Conservation (phyloP, 1,284 basidiomycete genomes). For the Amylostereum areolatum region DNA sequence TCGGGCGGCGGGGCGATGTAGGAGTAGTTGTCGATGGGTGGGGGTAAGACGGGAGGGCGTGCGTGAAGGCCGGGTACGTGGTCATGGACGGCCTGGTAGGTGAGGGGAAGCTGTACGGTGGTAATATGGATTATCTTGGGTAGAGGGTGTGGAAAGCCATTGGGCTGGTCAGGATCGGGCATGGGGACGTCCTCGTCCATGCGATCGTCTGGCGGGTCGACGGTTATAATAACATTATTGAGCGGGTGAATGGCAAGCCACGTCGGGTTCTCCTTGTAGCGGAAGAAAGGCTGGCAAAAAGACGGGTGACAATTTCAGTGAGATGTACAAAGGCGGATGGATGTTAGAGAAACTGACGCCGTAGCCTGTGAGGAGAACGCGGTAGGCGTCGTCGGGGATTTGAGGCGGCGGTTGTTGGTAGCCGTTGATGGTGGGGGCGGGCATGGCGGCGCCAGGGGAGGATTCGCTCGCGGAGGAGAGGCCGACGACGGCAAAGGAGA, state of each 20-base stretch:
- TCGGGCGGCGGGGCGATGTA: conserved; percentile 40
- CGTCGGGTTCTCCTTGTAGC: conserved; percentile 52
- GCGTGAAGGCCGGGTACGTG: conserved; percentile 55
- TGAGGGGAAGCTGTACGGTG: conserved; percentile 52
- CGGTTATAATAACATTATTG: conserved; percentile 43
- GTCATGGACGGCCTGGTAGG: conserved; percentile 55
- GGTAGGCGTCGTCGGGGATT: conserved; percentile 26
- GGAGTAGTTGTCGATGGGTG: conserved; percentile 23
- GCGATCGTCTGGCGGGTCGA: conserved; percentile 31
- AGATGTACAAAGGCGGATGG: not conserved
- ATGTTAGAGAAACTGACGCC: conserved; percentile 38
- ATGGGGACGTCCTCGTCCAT: conserved; percentile 14
- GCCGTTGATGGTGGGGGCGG: too few relatives aligned
- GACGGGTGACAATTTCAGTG: conserved; percentile 5
- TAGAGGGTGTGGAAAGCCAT: conserved; percentile 5
- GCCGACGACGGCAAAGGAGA: too few relatives aligned
- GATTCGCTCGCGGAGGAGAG: too few relatives aligned
- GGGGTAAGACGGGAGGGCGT: conserved; percentile 54
- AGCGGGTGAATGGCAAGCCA: conserved; percentile 57
- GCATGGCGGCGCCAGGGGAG: too few relatives aligned
- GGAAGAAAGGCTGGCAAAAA: conserved; percentile 57
- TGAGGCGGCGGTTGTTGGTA: too few relatives aligned
- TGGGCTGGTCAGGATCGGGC: conserved; percentile 10
- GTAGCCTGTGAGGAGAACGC: conserved; percentile 54
- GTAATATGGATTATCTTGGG: conserved; percentile 52